Conservation (phyloP, 352 stramenopile species). For the Phytophthora syringae region DNA sequence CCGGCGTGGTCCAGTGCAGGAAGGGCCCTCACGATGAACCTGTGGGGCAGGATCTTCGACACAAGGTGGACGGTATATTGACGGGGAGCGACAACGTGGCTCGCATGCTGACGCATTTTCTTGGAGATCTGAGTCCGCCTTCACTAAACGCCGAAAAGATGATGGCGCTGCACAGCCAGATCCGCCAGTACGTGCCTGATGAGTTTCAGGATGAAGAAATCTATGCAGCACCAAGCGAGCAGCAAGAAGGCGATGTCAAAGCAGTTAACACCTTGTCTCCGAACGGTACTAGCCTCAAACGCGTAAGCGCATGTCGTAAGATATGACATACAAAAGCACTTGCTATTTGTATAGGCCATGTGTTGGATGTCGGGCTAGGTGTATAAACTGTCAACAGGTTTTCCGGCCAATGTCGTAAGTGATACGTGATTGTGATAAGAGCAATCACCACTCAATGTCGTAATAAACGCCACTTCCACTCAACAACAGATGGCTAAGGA, state of each 20-base stretch:
- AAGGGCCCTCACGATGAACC: neutral
- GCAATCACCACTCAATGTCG: neutral
- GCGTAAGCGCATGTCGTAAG: too few species aligned
- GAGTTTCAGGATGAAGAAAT: slow-evolving; percentile 3
- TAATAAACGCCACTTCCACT: neutral
- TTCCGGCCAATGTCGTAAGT: neutral
- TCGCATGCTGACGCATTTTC: neutral
- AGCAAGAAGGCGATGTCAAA: neutral
- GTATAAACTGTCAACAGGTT: slow-evolving; percentile 1
- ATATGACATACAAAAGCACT: neutral
- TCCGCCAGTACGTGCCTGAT: slow-evolving; percentile 2
- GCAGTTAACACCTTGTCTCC: too few species aligned
- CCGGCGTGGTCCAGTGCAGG: neutral
- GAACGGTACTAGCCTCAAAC: too few species aligned
- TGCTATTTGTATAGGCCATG: slow-evolving; percentile 3
- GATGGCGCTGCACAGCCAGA: neutral
- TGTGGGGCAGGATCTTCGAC: slow-evolving; percentile 8
- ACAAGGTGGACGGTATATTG: slow-evolving; percentile 6
- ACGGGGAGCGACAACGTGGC: neutral
- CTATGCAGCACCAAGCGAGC: slow-evolving; percentile 5
- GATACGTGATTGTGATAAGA: neutral
- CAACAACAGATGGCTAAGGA: neutral
- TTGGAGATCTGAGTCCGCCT: neutral
- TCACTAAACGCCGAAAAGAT: slow-evolving; percentile 7
- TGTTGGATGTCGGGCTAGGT: neutral